Percentiles rank a stretch among this genome's conserved stretches.
phyloP scores from a whole-genome alignment of 129 eudicot genomes.

The Logfia minima region DNA sequence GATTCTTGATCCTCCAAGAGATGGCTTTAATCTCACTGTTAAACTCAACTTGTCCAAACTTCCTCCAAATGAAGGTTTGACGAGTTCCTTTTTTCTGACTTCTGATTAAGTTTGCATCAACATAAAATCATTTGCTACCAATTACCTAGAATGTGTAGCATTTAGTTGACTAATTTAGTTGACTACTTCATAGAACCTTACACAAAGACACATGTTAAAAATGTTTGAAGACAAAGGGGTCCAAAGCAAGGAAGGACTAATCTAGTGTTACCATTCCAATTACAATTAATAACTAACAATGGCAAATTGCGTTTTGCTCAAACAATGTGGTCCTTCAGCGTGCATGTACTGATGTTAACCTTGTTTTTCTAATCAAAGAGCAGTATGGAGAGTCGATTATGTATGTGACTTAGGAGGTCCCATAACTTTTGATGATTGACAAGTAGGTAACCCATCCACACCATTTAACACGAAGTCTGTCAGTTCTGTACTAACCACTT shows the following conservation, averaged over 20 bases:
- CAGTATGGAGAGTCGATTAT: neutral
- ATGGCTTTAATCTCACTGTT: constrained; percentile 88
- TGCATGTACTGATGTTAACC: neutral
- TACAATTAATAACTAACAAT: neutral
- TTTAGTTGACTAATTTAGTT: too few relatives aligned
- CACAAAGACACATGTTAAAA: neutral
- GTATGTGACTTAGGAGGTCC: neutral
- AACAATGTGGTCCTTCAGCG: neutral
- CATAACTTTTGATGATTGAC: neutral
- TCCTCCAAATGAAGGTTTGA: constrained; percentile 84
- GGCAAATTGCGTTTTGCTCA: neutral
- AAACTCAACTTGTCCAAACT: constrained; percentile 88
- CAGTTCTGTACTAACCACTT: neutral
- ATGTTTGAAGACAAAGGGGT: neutral
- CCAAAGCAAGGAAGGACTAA: neutral
- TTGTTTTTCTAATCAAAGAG: neutral
- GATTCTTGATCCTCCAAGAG: constrained; percentile 98
- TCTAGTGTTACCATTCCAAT: neutral
- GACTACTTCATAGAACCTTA: neutral
- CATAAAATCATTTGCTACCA: neutral
- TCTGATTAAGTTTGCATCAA: constrained; percentile 27
- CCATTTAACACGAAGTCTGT: neutral
- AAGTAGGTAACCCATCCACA: neutral
- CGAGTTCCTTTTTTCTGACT: constrained; percentile 39
- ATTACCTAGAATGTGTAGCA: neutral